Conservation (phyloP, 1,139 yeast genomes). For the Petasospora fabianii region DNA sequence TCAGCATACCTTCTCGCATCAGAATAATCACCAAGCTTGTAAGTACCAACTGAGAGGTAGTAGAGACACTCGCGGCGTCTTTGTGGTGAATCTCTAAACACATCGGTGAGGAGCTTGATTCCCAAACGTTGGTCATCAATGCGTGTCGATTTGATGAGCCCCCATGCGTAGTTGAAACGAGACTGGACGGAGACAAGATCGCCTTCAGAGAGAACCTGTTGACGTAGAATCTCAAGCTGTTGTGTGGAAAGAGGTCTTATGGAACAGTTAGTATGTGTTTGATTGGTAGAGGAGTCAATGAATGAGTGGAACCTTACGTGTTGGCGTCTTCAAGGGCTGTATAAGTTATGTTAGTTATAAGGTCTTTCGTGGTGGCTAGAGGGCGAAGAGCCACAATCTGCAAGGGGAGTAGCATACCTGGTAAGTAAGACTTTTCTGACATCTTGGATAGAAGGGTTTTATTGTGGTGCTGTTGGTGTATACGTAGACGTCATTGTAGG, state of each 20-base stretch:
- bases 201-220: conserved; percentile 78
- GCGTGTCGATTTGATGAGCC: conserved; percentile 66
- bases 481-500: too few species aligned
- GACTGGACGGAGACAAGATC: conserved; percentile 81
- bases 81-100: conserved; percentile 73
- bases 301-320: conserved; percentile 25
- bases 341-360: too few species aligned
- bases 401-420: conserved; percentile 22
- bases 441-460: background rate
- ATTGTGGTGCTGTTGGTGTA: background rate
- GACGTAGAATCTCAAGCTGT: conserved; percentile 69
- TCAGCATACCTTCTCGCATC: conserved; percentile 87
- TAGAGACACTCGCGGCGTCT: conserved; percentile 88
- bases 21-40: conserved; percentile 80
- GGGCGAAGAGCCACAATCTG: too few species aligned
- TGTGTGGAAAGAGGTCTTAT: conserved; percentile 64
- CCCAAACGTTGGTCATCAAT: conserved; percentile 73
- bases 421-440: conserved; percentile 25
- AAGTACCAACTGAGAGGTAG: conserved; percentile 84
- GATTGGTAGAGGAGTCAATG: conserved; percentile 14
- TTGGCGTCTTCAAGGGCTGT: conserved; percentile 32
- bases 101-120: conserved; percentile 65
- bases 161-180: conserved; percentile 95
- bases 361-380: conserved; percentile 3
- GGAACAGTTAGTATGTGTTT: conserved; percentile 9